Percentiles rank a stretch among this genome's conserved stretches.
phyloP scores from a whole-genome alignment of 208 protist species.

The Leishmania mexicana region DNA sequence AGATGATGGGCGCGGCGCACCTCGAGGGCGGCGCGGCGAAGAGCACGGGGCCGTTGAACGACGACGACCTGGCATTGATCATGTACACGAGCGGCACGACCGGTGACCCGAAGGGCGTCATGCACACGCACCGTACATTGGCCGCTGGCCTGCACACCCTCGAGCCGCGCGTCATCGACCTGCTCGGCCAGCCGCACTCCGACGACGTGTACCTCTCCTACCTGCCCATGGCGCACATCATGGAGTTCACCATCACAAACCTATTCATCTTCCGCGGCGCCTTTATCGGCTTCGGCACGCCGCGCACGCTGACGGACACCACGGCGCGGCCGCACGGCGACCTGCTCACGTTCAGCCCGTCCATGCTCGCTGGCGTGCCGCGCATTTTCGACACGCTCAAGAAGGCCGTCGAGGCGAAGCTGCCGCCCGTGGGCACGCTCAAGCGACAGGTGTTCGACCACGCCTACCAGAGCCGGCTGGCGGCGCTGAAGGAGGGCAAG shows the following conservation, averaged over 20 bases:
- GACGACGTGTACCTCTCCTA: slow-evolving; percentile 86
- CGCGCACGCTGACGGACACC: slow-evolving; percentile 78
- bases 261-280: slow-evolving; percentile 74
- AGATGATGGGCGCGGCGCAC: slow-evolving; percentile 33
- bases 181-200: slow-evolving; percentile 3
- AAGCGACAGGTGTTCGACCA: slow-evolving; percentile 76
- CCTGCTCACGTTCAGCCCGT: slow-evolving; percentile 77
- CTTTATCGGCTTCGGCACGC: slow-evolving; percentile 72
- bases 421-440: slow-evolving; percentile 68
- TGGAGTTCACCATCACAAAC: slow-evolving; percentile 85
- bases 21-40: slow-evolving; percentile 27
- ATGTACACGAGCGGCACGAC: slow-evolving; percentile 91
- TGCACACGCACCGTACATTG: slow-evolving; percentile 82
- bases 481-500: slow-evolving; percentile 67
- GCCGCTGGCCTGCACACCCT: slow-evolving; percentile 47
- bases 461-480: slow-evolving; percentile 63
- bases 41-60: slow-evolving; percentile 38
- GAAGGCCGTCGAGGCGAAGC: slow-evolving; percentile 72
- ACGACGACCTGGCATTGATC: slow-evolving; percentile 51
- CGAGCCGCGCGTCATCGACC: slow-evolving; percentile 35
- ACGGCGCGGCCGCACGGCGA: slow-evolving; percentile 84
- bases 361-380: slow-evolving; percentile 82
- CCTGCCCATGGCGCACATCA: slow-evolving; percentile 93
- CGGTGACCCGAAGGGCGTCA: slow-evolving; percentile 89
- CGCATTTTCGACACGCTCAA: slow-evolving; percentile 89